Conservation (phyloP, 768 basidiomycete genomes). For the Boletus tylopilopsis region DNA sequence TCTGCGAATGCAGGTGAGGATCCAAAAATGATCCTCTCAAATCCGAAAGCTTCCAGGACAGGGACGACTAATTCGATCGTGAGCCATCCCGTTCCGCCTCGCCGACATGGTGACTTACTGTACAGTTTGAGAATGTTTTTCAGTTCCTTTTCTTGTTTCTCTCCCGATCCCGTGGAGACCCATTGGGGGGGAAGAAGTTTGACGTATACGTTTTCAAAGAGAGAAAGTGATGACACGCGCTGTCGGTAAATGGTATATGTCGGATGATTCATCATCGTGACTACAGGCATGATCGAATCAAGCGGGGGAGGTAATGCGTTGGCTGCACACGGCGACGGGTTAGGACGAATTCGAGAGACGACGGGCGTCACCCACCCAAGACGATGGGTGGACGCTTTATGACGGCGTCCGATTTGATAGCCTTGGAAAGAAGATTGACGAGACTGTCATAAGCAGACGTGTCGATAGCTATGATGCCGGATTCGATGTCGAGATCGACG, state of each 20-base stretch:
- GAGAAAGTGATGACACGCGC: constrained; percentile 67
- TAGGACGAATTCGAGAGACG: neutral
- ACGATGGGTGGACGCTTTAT: constrained; percentile 54
- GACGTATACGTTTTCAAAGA: constrained; percentile 66
- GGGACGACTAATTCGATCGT: constrained; percentile 58
- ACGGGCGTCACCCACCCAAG: constrained; percentile 44
- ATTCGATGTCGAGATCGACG: constrained; percentile 69
- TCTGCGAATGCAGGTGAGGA: constrained; percentile 62
- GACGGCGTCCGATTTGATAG: constrained; percentile 31
- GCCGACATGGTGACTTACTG: constrained; percentile 45
- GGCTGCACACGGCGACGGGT: constrained; percentile 39
- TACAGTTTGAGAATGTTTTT: constrained; percentile 79
- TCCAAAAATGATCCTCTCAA: constrained; percentile 78
- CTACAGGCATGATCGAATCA: constrained; percentile 65
- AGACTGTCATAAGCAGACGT: constrained; percentile 58
- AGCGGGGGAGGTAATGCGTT: constrained; percentile 80
- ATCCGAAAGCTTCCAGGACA: constrained; percentile 82
- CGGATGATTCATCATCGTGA: constrained; percentile 76
- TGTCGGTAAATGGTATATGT: constrained; percentile 70
- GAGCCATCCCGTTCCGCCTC: neutral
- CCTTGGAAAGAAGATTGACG: constrained; percentile 68
- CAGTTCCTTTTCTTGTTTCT: constrained; percentile 41
- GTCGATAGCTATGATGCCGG: constrained; percentile 44
- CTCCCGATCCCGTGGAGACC: constrained; percentile 40
- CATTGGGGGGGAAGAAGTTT: constrained; percentile 78